Base-by-base conservation (phyloP, 2,329 filamentous ascomycete genomes). In the Pleoardoris graminearum region DNA sequence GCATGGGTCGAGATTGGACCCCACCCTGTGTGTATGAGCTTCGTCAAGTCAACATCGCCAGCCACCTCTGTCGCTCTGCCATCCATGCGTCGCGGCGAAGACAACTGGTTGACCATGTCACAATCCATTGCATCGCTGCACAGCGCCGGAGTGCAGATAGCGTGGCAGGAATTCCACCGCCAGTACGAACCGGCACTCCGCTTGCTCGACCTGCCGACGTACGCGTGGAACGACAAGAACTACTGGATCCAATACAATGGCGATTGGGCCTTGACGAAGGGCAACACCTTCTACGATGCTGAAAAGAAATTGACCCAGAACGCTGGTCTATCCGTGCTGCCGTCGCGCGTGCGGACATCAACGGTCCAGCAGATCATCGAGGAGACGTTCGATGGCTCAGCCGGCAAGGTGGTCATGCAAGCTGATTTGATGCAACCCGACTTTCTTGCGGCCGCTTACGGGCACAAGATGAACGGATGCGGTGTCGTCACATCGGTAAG, bases 1-100 rank as follows among this genome's bases (percentile, higher is more conserved):
- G 79, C 85, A 25, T 90, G 84, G 82, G 75, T 91, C 51, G 88
- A 91, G 69, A 75, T 91, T 57, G 88, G 88, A 14, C 86, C 88
- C 33, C 85, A 90, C 63, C 86, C 87, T 0, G 82, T 90, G 11
- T 88, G 84, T 70, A 79, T 81, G 37, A 81, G 81, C 53, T 85
- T 91, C 80, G 80, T 90, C 58, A 87, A 86, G 81, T 80, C 22
- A 76, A 80, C 35, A 80, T 82, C 11, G 78, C 82, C 8, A 80
- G 85, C 2, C 85, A 85, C 3, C 76, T 89, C 11, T n/a, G n/a
- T n/a, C n/a, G n/a, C n/a, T n/a, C n/a, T n/a, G n/a, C n/a, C n/a
- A n/a, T n/a, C n/a, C n/a, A n/a, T n/a, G n/a, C 84, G 83, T 27
- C 82, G 85, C 51, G 80, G 79, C 36, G 85, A 88, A 64, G 75